These are phyloP conservation scores for Amanita rimosa DNA, from an alignment of 768 basidiomycete genomes.

Conservation along the genomic window DNA sequence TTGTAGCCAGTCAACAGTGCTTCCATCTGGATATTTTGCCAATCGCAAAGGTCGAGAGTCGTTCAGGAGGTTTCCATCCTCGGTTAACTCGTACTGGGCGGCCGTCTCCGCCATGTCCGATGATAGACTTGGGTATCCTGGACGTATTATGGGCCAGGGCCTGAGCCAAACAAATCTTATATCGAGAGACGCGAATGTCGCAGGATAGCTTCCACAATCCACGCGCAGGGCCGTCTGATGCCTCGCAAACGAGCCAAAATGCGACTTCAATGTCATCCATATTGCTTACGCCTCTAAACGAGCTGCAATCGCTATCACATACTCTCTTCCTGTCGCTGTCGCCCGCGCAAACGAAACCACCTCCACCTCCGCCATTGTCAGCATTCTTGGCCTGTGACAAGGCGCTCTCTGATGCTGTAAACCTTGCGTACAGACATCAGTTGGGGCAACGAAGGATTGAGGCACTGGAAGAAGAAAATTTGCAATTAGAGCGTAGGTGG, in stretches of 20 bases:
- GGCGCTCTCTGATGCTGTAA: conserved; percentile 53
- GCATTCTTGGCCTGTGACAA: conserved; percentile 56
- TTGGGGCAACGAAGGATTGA: conserved; percentile 69
- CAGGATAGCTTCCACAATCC: conserved; percentile 5
- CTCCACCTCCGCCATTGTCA: conserved; percentile 45
- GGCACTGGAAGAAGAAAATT: conserved; percentile 56
- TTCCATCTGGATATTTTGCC: conserved; percentile 43
- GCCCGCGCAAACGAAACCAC: conserved; percentile 49
- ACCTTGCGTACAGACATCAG: conserved; percentile 60
- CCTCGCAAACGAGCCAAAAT: conserved; percentile 10
- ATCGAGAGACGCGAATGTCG: conserved; percentile 4
- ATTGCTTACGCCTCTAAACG: conserved; percentile 49
- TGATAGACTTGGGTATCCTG: no score
- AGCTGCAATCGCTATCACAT: conserved; percentile 53
- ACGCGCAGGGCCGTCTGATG: background rate
- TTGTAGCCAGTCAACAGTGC: conserved; percentile 58
- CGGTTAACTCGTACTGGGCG: conserved; percentile 31
- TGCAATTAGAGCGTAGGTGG: conserved; percentile 57
- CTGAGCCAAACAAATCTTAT: conserved; percentile 5
- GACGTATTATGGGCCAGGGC: background rate
- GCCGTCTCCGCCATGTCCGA: background rate
- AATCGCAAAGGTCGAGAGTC: conserved; percentile 14
- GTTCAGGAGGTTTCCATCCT: conserved; percentile 25
- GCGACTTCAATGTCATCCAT: conserved; percentile 45
- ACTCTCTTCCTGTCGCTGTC: conserved; percentile 66